A percentile compares a stretch with the other conserved stretches of the same genome.
These are phyloP conservation scores for Cadophora sp. DNA, from an alignment of 2,329 filamentous ascomycete genomes.

Conservation along the genomic window DNA sequence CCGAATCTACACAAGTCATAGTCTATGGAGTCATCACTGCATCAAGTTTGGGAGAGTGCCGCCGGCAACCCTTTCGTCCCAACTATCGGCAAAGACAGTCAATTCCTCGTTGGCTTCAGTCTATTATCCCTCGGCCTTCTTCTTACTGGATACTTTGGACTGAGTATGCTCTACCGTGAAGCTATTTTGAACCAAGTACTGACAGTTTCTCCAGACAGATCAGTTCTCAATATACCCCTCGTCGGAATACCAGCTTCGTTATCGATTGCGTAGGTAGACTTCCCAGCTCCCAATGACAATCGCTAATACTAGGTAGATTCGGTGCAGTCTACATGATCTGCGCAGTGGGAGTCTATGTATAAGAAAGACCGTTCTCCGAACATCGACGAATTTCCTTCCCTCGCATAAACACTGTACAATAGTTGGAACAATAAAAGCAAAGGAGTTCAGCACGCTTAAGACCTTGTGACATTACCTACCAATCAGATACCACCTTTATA, in stretches of 20 bases:
- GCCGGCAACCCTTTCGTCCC: constrained; percentile 85
- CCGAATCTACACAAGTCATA: constrained; percentile 28
- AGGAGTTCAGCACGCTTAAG: constrained; percentile 29
- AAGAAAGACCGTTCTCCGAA: constrained; percentile 34
- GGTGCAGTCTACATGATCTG: constrained; percentile 99
- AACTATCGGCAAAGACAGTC: constrained; percentile 78
- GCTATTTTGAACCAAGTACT: neutral
- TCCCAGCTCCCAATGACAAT: neutral
- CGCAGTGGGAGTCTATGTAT: constrained; percentile 98
- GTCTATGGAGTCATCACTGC: constrained; percentile 81
- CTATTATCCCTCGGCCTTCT: constrained; percentile 76
- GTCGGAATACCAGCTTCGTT: constrained; percentile 87
- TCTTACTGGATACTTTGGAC: constrained; percentile 79
- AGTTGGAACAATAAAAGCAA: constrained; percentile 42
- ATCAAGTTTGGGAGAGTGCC: constrained; percentile 93
- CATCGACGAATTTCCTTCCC: constrained; percentile 35
- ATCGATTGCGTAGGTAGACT: constrained; percentile 78
- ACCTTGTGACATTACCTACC: constrained; percentile 32
- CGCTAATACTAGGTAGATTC: constrained; percentile 62
- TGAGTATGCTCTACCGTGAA: constrained; percentile 66
- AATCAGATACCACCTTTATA: constrained; percentile 14
- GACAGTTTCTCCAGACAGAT: constrained; percentile 69
- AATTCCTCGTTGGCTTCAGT: constrained; percentile 81
- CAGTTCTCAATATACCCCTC: constrained; percentile 75
- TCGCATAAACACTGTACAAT: constrained; percentile 42